phyloP scores from a whole-genome alignment of 129 eudicot genomes.

The Helianthus tuberosus region DNA sequence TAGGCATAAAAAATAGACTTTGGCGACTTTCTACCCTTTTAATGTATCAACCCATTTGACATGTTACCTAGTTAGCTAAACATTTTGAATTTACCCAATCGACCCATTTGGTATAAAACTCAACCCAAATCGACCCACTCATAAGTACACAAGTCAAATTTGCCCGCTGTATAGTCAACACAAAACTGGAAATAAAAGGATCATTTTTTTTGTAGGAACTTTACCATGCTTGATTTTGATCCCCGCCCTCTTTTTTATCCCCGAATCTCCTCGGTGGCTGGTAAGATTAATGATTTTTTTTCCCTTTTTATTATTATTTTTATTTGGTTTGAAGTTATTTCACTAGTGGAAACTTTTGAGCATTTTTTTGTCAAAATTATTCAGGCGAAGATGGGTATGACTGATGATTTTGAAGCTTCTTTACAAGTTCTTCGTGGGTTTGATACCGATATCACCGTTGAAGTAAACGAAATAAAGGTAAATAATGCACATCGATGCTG shows the following conservation, averaged over 20 bases:
- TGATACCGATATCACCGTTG: slow-evolving; percentile 83
- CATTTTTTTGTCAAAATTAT: slow-evolving; percentile 16
- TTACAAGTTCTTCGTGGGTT: slow-evolving; percentile 98
- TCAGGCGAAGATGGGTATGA: slow-evolving; percentile 99
- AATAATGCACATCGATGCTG: background rate
- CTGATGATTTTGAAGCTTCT: slow-evolving; percentile 92
- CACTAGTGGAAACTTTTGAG: background rate
- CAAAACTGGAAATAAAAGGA: background rate
- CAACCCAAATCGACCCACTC: background rate
- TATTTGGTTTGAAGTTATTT: slow-evolving; percentile 11
- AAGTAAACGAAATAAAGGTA: slow-evolving; percentile 97
- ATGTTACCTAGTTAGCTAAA: background rate
- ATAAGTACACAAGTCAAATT: background rate
- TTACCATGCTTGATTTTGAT: slow-evolving; percentile 85
- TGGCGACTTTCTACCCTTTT: background rate
- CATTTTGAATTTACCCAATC: background rate
- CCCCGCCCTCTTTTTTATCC: slow-evolving; percentile 95
- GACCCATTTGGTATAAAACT: background rate
- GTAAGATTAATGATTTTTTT: slow-evolving; percentile 44
- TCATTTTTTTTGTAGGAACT: slow-evolving; percentile 51
- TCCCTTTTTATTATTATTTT: background rate
- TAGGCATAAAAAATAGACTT: background rate
- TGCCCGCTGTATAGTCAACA: background rate
- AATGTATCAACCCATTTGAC: background rate
- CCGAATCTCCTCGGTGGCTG: slow-evolving; percentile 99